Base-by-base conservation (phyloP, 345 rosid species). In the Capsella bursapastoris region DNA sequence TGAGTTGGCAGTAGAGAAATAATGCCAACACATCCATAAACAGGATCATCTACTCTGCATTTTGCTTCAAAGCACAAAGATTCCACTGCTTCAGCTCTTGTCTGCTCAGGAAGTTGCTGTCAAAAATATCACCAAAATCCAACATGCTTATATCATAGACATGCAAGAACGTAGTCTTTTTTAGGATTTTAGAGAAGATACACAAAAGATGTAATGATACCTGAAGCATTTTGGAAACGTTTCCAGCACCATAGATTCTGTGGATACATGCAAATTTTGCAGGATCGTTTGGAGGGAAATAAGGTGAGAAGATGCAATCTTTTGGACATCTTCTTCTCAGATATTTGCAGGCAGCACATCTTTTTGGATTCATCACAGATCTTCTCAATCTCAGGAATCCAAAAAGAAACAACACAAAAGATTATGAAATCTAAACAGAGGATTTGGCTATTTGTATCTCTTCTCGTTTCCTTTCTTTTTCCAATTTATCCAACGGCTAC, bases 211-310 rank as follows among this genome's bases (percentile, higher is more conserved):
- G 8, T 60, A 1, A 4, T 8, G 6, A 8, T 82, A 86, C 92
- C 88, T 86, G 88, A 58, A 91, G 86, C 86, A 90, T 67, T 57
- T 85, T 88, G 59, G 80, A 85, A 60, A 88, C 93, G 64, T 86
- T 89, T 71, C 91, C 86, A 55, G 97, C 96, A 12, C 96, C 96
- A 77, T 88, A 84, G 78, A 89, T 83, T 82, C 76, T 82, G 72
- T 88, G 97, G 71, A 88, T 66, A 25, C 58, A 76, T 43, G 81
- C 85, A 77, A 89, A 89, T 82, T 83, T 85, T 63, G 75, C 72
- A 67, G 93, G 89, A 57, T 84, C 57, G 16, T 62, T 74, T 37
- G 91, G 52, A 35, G 88, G 92, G 60, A 88, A 88, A 64, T 88
- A 79, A 59, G 85, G 93, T 14, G 87, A 80, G 84, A 89, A 91